These are phyloP conservation scores for Skeletonema menzelii DNA, from an alignment of 108 stramenopile genomes.

Conservation along the genomic window DNA sequence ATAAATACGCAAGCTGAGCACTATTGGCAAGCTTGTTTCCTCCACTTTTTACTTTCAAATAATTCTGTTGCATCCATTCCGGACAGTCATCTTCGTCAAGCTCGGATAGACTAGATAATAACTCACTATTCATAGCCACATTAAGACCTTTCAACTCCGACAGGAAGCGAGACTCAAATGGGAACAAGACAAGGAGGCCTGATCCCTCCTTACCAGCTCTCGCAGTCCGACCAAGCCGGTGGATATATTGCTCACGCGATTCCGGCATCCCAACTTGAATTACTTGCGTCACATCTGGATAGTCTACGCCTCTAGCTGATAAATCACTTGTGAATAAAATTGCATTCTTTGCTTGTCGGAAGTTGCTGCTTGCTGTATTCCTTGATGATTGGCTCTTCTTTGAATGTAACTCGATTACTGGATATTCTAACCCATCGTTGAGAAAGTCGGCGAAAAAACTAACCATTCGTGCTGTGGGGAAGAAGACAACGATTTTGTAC, in stretches of 20 bases:
- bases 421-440: slow-evolving; percentile 39
- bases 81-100: background rate
- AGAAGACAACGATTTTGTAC: slow-evolving; percentile 76
- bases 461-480: slow-evolving; percentile 77
- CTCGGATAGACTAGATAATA: slow-evolving; percentile 8
- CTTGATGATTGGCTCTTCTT: slow-evolving; percentile 76
- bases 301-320: slow-evolving; percentile 85
- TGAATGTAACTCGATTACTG: slow-evolving; percentile 73
- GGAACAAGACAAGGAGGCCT: slow-evolving; percentile 48
- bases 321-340: slow-evolving; percentile 80
- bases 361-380: slow-evolving; percentile 56
- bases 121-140: slow-evolving; percentile 14
- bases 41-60: slow-evolving; percentile 27
- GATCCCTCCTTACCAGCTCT: slow-evolving; percentile 64
- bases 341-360: slow-evolving; percentile 51
- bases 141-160: slow-evolving; percentile 41
- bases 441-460: slow-evolving; percentile 67
- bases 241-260: slow-evolving; percentile 76
- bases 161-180: slow-evolving; percentile 46
- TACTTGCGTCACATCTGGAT: slow-evolving; percentile 78
- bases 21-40: slow-evolving; percentile 40
- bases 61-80: slow-evolving; percentile 32
- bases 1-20: slow-evolving; percentile 47
- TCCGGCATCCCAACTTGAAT: slow-evolving; percentile 77
- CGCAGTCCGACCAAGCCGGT: slow-evolving; percentile 86